Base-by-base conservation (phyloP, 257 asterid genomes). In the Jacaranda copaia region DNA sequence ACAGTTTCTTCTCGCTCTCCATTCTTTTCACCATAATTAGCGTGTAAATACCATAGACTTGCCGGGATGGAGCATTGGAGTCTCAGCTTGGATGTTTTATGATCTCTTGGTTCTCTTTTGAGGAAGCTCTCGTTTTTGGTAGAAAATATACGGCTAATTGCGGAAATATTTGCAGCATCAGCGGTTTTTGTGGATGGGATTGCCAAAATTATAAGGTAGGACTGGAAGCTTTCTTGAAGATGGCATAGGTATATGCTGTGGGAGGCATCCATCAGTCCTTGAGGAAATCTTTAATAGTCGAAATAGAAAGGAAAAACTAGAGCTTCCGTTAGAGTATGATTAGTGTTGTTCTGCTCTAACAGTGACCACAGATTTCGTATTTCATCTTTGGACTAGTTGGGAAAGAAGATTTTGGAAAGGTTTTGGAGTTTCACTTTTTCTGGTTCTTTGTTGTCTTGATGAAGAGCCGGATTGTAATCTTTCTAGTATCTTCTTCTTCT, bases 31-130 rank as follows among this genome's bases (percentile, higher is more conserved):
- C 46, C 78, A 49, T 7, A 19, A 49, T 51, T 59, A 79, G 71
- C 77, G 58, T 79, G 81, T 58, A 65, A 35, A 76, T 72, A 79
- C 68, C 65, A 56, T 79, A 52, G 62, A 70, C 43, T 38, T 59
- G 49, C 16, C 4, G 15, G 6, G 43, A 39, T 45, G 64, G 76
- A 43, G 65, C 65, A 81, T 43, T 43, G 63, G 52, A 35, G 38
- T 71, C 59, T 14, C 59, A 12, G 53, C 16, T 38, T 55, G 55
- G 80, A 67, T 53, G 75, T 57, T 46, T 7, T 20, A 53, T 9
- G 71, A 71, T 68, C 56, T 66, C 58, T 16, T 72, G 39, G 70
- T 32, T 63, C 42, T 60, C 10, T 43, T 48, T 40, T 70, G 63
- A 35, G 38, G 56, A 68, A n/a, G 13, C 73, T 45, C 32, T 25